phyloP scores from a whole-genome alignment of 768 basidiomycete genomes.

The Phlegmacium glaucopus region DNA sequence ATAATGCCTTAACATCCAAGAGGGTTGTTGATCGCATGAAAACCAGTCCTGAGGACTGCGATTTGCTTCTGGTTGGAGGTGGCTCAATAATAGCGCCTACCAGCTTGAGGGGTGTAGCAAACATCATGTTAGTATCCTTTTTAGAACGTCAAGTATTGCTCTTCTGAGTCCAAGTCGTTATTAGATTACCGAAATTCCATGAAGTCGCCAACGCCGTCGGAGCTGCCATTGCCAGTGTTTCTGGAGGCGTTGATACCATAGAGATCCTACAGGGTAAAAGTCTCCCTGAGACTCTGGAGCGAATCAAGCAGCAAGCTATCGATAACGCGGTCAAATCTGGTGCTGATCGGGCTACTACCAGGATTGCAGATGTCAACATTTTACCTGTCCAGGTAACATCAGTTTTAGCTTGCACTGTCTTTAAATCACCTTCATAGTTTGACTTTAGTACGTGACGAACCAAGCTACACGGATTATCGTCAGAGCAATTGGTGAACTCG shows the following conservation, averaged over 20 bases:
- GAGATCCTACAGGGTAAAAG: conserved; percentile 33
- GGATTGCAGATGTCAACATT: conserved; percentile 52
- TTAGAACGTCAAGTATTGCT: not conserved
- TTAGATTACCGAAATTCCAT: conserved; percentile 27
- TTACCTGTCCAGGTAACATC: conserved; percentile 45
- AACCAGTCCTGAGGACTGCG: conserved; percentile 52
- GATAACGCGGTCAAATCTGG: conserved; percentile 42
- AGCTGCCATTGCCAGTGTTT: conserved; percentile 43
- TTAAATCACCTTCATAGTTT: not conserved
- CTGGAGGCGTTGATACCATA: conserved; percentile 43
- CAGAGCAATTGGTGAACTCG: conserved; percentile 55
- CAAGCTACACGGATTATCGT: conserved; percentile 53
- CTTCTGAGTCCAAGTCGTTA: not conserved
- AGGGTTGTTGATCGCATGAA: conserved; percentile 60
- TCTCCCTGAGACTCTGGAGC: conserved; percentile 29
- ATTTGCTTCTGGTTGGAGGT: conserved; percentile 63
- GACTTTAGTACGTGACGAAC: conserved; percentile 42
- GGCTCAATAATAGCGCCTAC: conserved; percentile 58
- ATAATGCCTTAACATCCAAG: conserved; percentile 35
- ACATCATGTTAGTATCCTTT: conserved; percentile 19
- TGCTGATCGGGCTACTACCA: conserved; percentile 38
- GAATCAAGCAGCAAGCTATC: conserved; percentile 37
- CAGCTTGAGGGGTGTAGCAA: conserved; percentile 46
- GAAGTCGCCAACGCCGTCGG: conserved; percentile 65
- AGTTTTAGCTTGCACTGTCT: not conserved